Percentiles rank a stretch among this genome's conserved stretches.
These are phyloP conservation scores for Evansstolkia leycettana DNA, from an alignment of 495 filamentous ascomycete genomes.

Conservation along the genomic window DNA sequence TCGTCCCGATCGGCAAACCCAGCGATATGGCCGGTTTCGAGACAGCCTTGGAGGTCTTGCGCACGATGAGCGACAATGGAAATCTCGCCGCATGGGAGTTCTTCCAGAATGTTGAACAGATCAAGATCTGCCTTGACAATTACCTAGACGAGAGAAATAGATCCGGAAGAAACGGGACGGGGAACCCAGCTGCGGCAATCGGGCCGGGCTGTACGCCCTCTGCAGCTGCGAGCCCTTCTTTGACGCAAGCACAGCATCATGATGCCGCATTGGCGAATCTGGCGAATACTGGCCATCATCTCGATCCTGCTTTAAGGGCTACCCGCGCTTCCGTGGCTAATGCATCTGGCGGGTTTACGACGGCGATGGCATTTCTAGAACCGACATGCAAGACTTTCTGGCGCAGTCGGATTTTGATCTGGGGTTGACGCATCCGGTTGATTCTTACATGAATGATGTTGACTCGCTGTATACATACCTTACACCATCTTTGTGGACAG, in stretches of 20 bases:
- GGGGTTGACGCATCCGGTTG: constrained; percentile 27
- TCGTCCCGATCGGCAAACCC: constrained; percentile 25
- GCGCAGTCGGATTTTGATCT: constrained; percentile 33
- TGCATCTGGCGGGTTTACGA: constrained; percentile 21
- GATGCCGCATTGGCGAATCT: too few relatives aligned
- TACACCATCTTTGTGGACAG: constrained; percentile 1
- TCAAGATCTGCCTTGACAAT: constrained; percentile 20
- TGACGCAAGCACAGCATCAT: too few relatives aligned
- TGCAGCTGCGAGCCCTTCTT: background rate
- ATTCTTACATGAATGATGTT: constrained; percentile 27
- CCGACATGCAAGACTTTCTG: constrained; percentile 35
- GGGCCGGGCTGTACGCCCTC: background rate
- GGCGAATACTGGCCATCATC: too few relatives aligned
- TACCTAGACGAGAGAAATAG: constrained; percentile 10
- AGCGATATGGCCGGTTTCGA: constrained; percentile 25
- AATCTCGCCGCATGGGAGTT: constrained; percentile 31
- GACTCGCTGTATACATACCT: constrained; percentile 26
- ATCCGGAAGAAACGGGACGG: constrained; percentile 5
- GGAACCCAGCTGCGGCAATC: constrained; percentile 1
- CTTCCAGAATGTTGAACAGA: constrained; percentile 24
- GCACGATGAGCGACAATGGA: constrained; percentile 29
- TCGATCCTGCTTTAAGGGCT: too few relatives aligned
- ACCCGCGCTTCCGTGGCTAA: constrained; percentile 6
- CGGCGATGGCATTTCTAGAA: constrained; percentile 32
- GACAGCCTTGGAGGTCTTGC: constrained; percentile 26